These are phyloP conservation scores for Globisporangium alternatum DNA, from an alignment of 352 stramenopile species.

Conservation along the genomic window DNA sequence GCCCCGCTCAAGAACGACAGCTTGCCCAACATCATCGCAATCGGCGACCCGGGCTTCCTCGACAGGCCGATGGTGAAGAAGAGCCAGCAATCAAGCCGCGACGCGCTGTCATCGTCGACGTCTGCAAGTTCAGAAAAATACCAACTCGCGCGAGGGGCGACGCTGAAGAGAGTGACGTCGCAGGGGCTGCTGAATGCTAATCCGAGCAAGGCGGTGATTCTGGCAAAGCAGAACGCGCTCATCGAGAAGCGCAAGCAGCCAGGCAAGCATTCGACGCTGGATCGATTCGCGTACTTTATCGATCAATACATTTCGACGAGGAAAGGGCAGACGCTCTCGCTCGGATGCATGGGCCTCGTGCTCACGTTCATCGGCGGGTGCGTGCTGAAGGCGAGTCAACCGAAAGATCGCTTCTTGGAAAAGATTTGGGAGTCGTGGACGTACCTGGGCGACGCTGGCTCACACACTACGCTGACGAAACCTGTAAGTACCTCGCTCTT, in stretches of 20 bases:
- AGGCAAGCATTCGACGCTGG: constrained; percentile 29
- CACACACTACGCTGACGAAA: constrained; percentile 38
- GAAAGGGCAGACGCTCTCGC: constrained; percentile 43
- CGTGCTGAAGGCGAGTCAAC: constrained; percentile 37
- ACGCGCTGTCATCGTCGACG: not conserved
- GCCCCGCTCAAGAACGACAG: constrained; percentile 17
- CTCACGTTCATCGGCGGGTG: constrained; percentile 42
- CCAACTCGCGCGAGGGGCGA: not conserved
- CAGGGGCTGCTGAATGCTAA: constrained; percentile 2
- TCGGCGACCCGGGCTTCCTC: constrained; percentile 14
- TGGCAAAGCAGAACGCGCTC: constrained; percentile 18
- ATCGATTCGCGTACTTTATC: constrained; percentile 49
- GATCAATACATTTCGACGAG: constrained; percentile 69
- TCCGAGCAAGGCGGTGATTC: constrained; percentile 2
- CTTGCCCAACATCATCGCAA: constrained; percentile 10
- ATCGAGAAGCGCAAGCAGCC: constrained; percentile 17
- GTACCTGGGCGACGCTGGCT: constrained; percentile 48
- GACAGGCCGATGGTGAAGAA: constrained; percentile 13
- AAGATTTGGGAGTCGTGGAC: constrained; percentile 67
- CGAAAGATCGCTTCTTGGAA: constrained; percentile 29
- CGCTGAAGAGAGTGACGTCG: constrained; percentile 8
- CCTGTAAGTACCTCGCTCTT: constrained; percentile 22
- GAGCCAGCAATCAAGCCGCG: not conserved
- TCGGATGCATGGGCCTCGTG: constrained; percentile 40
- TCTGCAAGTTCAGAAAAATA: not conserved